These are phyloP conservation scores for Blastobotrys attinorum DNA, from an alignment of 805 yeast species.

Conservation along the genomic window DNA sequence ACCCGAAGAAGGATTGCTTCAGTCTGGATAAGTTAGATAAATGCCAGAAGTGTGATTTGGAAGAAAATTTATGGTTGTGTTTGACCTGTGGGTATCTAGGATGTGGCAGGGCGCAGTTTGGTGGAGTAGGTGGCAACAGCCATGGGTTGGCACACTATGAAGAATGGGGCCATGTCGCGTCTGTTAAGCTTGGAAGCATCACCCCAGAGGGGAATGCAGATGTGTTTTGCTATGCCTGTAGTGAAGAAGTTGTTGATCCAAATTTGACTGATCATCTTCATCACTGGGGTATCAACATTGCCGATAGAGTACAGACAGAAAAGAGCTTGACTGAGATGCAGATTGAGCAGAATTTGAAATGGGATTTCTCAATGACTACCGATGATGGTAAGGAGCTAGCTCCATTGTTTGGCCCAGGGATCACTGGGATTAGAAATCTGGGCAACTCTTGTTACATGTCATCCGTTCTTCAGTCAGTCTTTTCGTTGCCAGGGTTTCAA, in stretches of 20 bases:
- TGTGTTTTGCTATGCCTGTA: constrained; percentile 79
- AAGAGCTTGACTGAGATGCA: constrained; percentile 83
- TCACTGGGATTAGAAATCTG: constrained; percentile 80
- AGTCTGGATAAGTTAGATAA: constrained; percentile 17
- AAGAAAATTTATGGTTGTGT: constrained; percentile 87
- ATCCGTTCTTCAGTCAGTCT: constrained; percentile 68
- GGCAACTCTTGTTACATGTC: constrained; percentile 92
- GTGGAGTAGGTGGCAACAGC: constrained; percentile 88
- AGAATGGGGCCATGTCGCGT: constrained; percentile 59
- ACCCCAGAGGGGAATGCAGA: constrained; percentile 69
- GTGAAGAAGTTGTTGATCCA: constrained; percentile 81
- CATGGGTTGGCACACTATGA: constrained; percentile 78
- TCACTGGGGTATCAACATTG: constrained; percentile 60
- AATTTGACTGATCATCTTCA: constrained; percentile 40
- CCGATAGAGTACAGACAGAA: constrained; percentile 60
- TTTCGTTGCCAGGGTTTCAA: constrained; percentile 32
- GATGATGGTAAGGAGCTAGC: constrained; percentile 55
- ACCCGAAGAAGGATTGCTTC: constrained; percentile 6
- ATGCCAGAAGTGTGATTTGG: constrained; percentile 39
- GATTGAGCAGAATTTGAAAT: constrained; percentile 83
- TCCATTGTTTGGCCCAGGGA: constrained; percentile 65
- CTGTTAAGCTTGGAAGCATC: constrained; percentile 85
- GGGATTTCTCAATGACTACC: constrained; percentile 83
- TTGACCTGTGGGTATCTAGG: constrained; percentile 84
- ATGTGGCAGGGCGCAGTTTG: constrained; percentile 92